Percentiles rank a stretch among this genome's conserved stretches.
Evolutionary conservation across 768 basidiomycete species (phyloP).

Genomic region (Rhodotorula toruloides): DNA sequence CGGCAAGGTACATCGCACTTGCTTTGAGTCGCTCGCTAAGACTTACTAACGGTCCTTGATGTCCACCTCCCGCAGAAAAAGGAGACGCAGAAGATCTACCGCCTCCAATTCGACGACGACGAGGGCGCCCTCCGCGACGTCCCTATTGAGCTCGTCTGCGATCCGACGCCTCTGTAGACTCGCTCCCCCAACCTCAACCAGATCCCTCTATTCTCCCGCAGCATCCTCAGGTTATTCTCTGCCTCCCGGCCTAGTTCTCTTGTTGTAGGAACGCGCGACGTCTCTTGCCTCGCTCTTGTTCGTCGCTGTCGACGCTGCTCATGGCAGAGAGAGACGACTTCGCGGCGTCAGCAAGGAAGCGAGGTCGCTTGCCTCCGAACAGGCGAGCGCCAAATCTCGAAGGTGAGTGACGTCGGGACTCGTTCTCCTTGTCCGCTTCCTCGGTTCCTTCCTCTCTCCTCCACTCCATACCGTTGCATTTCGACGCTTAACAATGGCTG

Average conservation of each 20-base stretch:
- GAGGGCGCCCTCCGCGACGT: constrained; percentile 18
- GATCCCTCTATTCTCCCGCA: not conserved
- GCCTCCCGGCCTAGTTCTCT: too few species aligned
- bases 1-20: constrained; percentile 25
- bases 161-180: not conserved
- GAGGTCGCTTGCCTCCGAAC: too few species aligned
- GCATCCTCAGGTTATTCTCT: not conserved
- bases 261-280: too few species aligned
- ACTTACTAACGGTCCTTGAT: not conserved
- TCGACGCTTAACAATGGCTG: constrained; percentile 1
- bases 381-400: too few species aligned
- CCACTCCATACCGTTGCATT: not conserved
- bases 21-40: not conserved
- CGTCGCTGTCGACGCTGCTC: too few species aligned
- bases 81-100: constrained; percentile 30
- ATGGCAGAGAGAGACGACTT: too few species aligned
- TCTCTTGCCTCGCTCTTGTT: too few species aligned
- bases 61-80: constrained; percentile 12
- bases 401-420: too few species aligned
- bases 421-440: too few species aligned
- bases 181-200: not conserved
- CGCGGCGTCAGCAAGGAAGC: too few species aligned
- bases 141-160: constrained; percentile 33
- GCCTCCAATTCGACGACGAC: constrained; percentile 42
- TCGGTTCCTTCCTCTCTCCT: not conserved